These are phyloP conservation scores for Aspergillus latus DNA, from an alignment of 2,329 filamentous ascomycete species.

Conservation along the genomic window DNA sequence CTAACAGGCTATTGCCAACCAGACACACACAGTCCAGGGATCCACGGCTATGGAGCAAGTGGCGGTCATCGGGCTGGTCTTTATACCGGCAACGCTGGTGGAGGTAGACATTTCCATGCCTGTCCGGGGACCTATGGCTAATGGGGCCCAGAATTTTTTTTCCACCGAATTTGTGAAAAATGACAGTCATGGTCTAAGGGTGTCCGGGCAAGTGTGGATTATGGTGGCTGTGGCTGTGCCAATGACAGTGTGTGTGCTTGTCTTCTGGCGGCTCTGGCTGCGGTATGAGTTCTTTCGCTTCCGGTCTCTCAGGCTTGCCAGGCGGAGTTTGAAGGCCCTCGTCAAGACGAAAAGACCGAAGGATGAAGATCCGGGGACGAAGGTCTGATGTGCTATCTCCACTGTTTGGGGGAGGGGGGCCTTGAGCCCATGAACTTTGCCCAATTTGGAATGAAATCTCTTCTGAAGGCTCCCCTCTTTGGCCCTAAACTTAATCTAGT, in stretches of 20 bases:
- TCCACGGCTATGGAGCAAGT: conserved; percentile 17
- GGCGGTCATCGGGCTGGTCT: conserved; percentile 16
- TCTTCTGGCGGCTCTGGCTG: conserved; percentile 13
- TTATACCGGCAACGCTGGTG: conserved; percentile 16
- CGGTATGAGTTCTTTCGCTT: background rate
- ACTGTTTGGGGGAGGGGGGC: too few relatives aligned
- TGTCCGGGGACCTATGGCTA: background rate
- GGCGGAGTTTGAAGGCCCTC: too few relatives aligned
- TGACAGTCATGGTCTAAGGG: conserved; percentile 9
- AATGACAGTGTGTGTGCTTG: conserved; percentile 13
- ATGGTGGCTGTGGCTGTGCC: conserved; percentile 15
- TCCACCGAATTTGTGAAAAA: conserved; percentile 17
- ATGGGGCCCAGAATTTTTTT: conserved; percentile 13
- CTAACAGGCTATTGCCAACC: background rate
- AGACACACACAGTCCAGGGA: conserved; percentile 10
- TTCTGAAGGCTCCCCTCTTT: too few relatives aligned
- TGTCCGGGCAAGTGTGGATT: conserved; percentile 16
- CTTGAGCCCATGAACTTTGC: too few relatives aligned
- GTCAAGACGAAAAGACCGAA: too few relatives aligned
- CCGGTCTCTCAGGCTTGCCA: background rate
- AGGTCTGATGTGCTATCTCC: too few relatives aligned
- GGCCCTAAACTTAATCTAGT: too few relatives aligned
- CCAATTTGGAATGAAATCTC: too few relatives aligned
- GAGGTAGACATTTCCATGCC: conserved; percentile 9
- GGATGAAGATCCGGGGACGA: too few relatives aligned